These are phyloP conservation scores for Globisporangium megalacanthum DNA, from an alignment of 352 stramenopile genomes.

Conservation along the genomic window DNA sequence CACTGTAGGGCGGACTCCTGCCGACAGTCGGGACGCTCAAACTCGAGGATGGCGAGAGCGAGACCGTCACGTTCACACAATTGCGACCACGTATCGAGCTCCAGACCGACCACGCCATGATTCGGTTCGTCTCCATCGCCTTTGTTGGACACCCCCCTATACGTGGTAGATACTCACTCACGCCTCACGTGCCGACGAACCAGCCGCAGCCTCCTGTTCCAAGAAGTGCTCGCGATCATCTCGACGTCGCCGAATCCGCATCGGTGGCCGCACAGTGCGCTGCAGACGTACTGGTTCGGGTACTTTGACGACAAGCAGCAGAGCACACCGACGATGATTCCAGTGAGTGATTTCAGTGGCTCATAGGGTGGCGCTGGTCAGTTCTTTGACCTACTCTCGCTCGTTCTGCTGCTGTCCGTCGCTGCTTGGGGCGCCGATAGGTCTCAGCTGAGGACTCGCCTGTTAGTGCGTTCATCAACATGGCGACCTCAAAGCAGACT, in stretches of 20 bases:
- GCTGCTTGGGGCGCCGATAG: background rate
- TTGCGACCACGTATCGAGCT: constrained; percentile 64
- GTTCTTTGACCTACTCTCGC: background rate
- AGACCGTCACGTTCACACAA: constrained; percentile 53
- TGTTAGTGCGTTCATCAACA: constrained; percentile 57
- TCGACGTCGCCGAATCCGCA: constrained; percentile 54
- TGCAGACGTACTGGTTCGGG: constrained; percentile 79
- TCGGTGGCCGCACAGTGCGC: constrained; percentile 45
- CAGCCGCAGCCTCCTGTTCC: constrained; percentile 63
- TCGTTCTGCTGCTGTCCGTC: background rate
- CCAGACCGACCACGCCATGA: constrained; percentile 53
- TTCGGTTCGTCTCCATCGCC: constrained; percentile 22
- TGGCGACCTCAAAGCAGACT: constrained; percentile 61
- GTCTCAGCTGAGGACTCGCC: constrained; percentile 38
- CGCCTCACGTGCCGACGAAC: no score
- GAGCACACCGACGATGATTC: constrained; percentile 32
- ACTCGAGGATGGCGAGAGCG: constrained; percentile 52
- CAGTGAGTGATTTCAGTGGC: background rate
- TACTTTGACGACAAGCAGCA: constrained; percentile 45
- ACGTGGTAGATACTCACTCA: background rate
- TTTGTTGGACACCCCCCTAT: background rate
- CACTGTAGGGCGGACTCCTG: constrained; percentile 39
- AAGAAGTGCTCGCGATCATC: constrained; percentile 68
- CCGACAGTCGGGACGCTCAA: constrained; percentile 60
- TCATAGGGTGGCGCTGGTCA: background rate